These are phyloP conservation scores for Aspergillus pseudoviridinutans DNA, from an alignment of 2,329 filamentous ascomycete species.

Conservation along the genomic window DNA sequence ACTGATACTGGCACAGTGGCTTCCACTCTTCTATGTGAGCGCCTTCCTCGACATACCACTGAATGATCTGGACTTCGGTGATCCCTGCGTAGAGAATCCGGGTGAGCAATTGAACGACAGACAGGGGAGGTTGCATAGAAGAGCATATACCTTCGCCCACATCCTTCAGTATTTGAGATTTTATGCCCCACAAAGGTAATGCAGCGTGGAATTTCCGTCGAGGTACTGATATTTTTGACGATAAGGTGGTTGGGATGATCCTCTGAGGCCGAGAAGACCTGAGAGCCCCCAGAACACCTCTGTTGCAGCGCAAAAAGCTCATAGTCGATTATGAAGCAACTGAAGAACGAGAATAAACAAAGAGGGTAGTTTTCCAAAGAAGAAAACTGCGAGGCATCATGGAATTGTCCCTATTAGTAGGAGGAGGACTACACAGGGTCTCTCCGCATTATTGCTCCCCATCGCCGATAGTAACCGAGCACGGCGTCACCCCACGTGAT, in stretches of 20 bases:
- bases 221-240: slow-evolving; percentile 18
- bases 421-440: slow-evolving; percentile 1
- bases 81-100: slow-evolving; percentile 61
- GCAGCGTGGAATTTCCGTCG: slow-evolving; percentile 35
- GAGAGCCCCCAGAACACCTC: slow-evolving; percentile 25
- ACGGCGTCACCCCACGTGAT: slow-evolving; percentile 21
- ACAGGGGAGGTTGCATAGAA: too few relatives aligned
- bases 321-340: slow-evolving; percentile 15
- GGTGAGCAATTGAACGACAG: slow-evolving; percentile 14
- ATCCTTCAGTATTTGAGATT: slow-evolving; percentile 41
- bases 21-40: slow-evolving; percentile 97
- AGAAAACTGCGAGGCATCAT: slow-evolving; percentile 4
- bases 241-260: slow-evolving; percentile 23
- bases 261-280: slow-evolving; percentile 22
- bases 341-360: neutral
- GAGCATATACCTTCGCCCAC: slow-evolving; percentile 39
- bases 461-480: slow-evolving; percentile 23
- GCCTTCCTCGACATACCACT: slow-evolving; percentile 98
- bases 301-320: slow-evolving; percentile 29
- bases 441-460: slow-evolving; percentile 10
- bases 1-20: slow-evolving; percentile 95
- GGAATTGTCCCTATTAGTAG: slow-evolving; percentile 1
- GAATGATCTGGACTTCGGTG: slow-evolving; percentile 96
- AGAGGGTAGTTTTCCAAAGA: slow-evolving; percentile 1
- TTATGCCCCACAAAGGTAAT: slow-evolving; percentile 30